Base-by-base conservation (phyloP, 805 yeast species). In the Candida namnaoensis region DNA sequence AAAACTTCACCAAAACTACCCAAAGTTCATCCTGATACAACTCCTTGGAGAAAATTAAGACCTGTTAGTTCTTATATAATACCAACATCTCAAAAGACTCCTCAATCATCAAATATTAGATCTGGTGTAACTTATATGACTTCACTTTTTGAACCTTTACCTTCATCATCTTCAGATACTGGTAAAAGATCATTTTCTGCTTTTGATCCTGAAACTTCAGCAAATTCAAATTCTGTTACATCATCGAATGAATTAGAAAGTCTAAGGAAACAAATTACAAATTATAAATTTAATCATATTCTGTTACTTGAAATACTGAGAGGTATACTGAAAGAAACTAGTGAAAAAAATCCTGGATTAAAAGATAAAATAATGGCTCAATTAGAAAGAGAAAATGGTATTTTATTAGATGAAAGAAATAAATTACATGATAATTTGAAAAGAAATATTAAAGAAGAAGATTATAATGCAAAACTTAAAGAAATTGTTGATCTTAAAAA, bases 251-350 rank as follows among this genome's bases (percentile, higher is more conserved):
- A 67, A 44, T 47, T 66, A 27, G 67, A 65, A 41, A 56, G 57
- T n/a, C 45, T 74, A 37, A 56, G 65, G 39, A 56, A 57, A 38
- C 69, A 72, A 39, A 46, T 75, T 12, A 71, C 71, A 10, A 60
- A 62, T 11, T 61, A 70, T 33, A 69, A 66, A 44, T 56, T 61
- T 23, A 66, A 58, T 40, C 54, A 60, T 5, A 48, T 56, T 24
- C 51, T 66, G 0, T 42, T 66, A 9, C 54, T 60, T 28, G 69
- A 66, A 37, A 38, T 52, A 14, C 53, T 55, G 4, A 38, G 56
- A 39, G 45, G 47, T 23, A 34, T 55, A 11, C 35, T 54, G 5
- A 44, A 45, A 8, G 37, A 42, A 7, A 42, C 56, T 7, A 53
- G 56, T 5, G 44, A 45, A 27, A 42, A 46, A 13, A 49, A 35